These are phyloP conservation scores for Nepenthes gracilis DNA, from an alignment of 148 eudicot genomes.

Conservation along the genomic window DNA sequence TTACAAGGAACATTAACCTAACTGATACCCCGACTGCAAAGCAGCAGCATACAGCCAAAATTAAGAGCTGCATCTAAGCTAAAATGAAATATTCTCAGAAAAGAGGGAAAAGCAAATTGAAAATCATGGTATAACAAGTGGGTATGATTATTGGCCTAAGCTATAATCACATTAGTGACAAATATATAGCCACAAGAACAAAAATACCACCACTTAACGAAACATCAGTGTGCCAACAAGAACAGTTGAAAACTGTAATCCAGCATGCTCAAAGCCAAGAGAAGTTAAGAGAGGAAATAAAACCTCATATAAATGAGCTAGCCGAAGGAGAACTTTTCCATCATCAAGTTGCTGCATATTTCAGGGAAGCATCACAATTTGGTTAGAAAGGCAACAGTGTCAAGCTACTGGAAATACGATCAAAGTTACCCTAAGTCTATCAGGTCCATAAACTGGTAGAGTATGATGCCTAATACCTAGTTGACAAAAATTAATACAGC, in stretches of 20 bases:
- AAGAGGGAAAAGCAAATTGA: too few species aligned
- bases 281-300: not conserved
- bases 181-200: too few species aligned
- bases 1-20: too few species aligned
- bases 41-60: too few species aligned
- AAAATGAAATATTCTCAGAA: too few species aligned
- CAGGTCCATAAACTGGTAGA: not conserved
- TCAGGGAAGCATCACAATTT: not conserved
- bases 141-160: too few species aligned
- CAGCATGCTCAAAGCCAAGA: not conserved
- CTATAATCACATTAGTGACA: too few species aligned
- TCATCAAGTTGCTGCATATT: slow-evolving; percentile 67
- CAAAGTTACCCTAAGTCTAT: too few species aligned
- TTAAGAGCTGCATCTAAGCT: too few species aligned
- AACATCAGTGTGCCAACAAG: not conserved
- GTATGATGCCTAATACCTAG: not conserved
- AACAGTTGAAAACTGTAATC: not conserved
- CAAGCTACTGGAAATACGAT: not conserved
- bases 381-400: not conserved
- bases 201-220: not conserved
- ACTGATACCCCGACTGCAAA: too few species aligned
- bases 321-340: slow-evolving; percentile 69
- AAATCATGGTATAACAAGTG: too few species aligned
- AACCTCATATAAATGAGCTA: slow-evolving; percentile 96
- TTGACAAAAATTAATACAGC: not conserved